Evolutionary conservation across 352 stramenopile genomes (phyloP), one percentile per base, ranked within the genome.

Genomic region (Phytophthora boehmeriae): DNA sequence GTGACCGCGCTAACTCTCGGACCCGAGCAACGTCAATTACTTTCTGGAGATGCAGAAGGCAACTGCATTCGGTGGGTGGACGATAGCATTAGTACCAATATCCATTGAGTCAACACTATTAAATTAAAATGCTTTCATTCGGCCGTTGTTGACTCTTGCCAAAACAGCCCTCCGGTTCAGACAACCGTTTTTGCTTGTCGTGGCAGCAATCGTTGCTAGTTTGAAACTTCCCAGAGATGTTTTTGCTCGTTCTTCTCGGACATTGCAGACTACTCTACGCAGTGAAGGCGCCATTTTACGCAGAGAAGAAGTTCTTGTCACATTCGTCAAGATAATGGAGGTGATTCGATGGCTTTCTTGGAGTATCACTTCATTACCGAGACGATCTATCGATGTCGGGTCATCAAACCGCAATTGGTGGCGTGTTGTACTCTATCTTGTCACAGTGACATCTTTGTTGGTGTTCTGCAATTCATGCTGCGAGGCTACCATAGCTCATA

Each of bases 1-100:
- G 81, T 93, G 46, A 92, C 85, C 2, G 71, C 83, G 5, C 59
- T 93, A 1, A 81, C 68, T 4, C 44, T 93, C 9, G 73, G 76
- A 11, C 20, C 42, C 0, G 83, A 93, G 20, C 85, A 93, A 48
- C 75, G 85, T 0, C 83, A 93, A 54, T 35, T 93, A 8, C 54
- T 91, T 25, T 91, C 85, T 2, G 79, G 75, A 1, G 85, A 93
- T 48, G 68, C 59, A 0, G 82, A 91, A 34, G 85, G 85, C 0
- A 75, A 78, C 25, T 92, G 83, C 49, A 91, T 92, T 46, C 82
- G 83, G n/a, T 93, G 85, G 85, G 59, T 90, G 8, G 85, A 94
- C 54, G 85, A 92, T 46, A 94, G 83, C 54, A 70, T 89, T 44
- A 87, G 75, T 35, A 75, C 70, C 28, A 84, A 79, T 48, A 74